phyloP scores from a whole-genome alignment of 306 rosid genomes.

The Geum urbanum region DNA sequence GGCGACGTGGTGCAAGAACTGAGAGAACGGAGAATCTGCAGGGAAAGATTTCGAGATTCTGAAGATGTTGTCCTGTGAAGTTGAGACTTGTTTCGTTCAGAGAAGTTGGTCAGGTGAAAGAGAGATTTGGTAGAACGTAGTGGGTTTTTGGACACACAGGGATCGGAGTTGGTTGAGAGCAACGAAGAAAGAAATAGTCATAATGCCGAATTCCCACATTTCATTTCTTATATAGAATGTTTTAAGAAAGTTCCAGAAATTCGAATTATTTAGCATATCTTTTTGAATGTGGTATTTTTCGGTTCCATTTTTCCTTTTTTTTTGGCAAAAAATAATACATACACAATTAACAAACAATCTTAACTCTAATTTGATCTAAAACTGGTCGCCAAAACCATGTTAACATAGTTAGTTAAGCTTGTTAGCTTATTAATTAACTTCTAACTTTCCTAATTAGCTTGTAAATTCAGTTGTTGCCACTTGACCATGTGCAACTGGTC shows the following conservation, averaged over 20 bases:
- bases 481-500: too few relatives aligned
- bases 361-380: too few relatives aligned
- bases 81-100: neutral
- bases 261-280: too few relatives aligned
- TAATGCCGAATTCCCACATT: neutral
- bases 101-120: neutral
- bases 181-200: neutral
- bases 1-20: neutral
- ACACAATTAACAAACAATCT: too few relatives aligned
- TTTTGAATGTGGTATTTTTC: too few relatives aligned
- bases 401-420: too few relatives aligned
- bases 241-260: neutral
- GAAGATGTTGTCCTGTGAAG: neutral
- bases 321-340: too few relatives aligned
- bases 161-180: constrained; percentile 9
- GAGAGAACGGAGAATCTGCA: neutral
- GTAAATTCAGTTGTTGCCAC: too few relatives aligned
- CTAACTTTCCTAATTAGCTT: too few relatives aligned
- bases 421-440: too few relatives aligned
- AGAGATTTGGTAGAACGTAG: constrained; percentile 3
- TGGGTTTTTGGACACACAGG: constrained; percentile 1
- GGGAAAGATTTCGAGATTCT: neutral
- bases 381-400: too few relatives aligned
- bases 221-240: neutral
- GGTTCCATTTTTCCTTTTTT: neutral